Evolutionary conservation across 2,329 filamentous ascomycete genomes (phyloP).

Genomic region (Dactylellina leptospora): DNA sequence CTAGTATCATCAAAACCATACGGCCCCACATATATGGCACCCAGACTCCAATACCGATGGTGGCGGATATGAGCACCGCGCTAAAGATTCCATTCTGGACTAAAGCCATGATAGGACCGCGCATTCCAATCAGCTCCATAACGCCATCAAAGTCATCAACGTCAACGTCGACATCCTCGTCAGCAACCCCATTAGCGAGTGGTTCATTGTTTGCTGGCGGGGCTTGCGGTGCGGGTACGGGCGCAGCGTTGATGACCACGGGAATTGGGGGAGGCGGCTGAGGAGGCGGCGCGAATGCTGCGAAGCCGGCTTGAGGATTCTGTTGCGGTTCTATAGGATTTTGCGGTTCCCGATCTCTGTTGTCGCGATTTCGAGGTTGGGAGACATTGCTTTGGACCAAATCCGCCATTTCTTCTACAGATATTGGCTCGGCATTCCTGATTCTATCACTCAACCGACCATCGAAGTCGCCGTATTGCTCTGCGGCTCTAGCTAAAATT

Average conservation of each 20-base stretch:
- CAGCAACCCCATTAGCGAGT: conserved; percentile 33
- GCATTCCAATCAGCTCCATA: conserved; percentile 94
- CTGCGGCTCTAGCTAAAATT: conserved; percentile 38
- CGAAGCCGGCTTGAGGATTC: not conserved
- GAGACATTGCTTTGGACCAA: conserved; percentile 27
- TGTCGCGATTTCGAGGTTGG: conserved; percentile 2
- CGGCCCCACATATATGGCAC: conserved; percentile 92
- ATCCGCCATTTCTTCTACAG: conserved; percentile 32
- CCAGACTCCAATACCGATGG: conserved; percentile 85
- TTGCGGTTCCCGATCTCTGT: not conserved
- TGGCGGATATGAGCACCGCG: conserved; percentile 85
- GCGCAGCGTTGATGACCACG: conserved; percentile 29
- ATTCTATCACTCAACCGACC: conserved; percentile 37
- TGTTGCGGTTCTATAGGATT: conserved; percentile 4
- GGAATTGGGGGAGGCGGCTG: conserved; percentile 1
- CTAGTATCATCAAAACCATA: conserved; percentile 69
- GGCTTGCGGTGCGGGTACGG: conserved; percentile 28
- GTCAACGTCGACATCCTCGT: conserved; percentile 67
- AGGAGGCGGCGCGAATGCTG: conserved; percentile 1
- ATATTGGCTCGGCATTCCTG: conserved; percentile 36
- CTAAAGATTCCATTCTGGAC: conserved; percentile 97
- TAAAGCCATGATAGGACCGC: conserved; percentile 85
- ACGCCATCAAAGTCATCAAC: conserved; percentile 96
- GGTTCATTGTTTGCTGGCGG: conserved; percentile 23
- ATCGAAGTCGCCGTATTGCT: conserved; percentile 34